Evolutionary conservation across 164 flowering plant species (phyloP).

Genomic region (Chimonanthus salicifolius): DNA sequence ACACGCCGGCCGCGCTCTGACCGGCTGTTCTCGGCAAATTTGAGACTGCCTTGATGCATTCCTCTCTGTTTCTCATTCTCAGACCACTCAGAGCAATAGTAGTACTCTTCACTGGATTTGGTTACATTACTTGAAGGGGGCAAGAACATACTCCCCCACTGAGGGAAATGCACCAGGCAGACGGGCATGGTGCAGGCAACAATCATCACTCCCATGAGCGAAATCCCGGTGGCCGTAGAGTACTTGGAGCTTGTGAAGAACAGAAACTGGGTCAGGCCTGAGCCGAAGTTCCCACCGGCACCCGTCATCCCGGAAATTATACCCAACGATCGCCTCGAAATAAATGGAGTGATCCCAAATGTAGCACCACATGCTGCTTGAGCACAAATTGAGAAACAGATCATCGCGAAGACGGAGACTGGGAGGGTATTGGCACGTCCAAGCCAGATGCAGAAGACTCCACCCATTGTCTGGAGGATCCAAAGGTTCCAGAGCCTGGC

Average conservation of each 20-base stretch:
- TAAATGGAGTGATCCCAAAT: slow-evolving; percentile 66
- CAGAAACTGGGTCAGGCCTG: slow-evolving; percentile 58
- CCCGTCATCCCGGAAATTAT: slow-evolving; percentile 73
- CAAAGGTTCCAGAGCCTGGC: slow-evolving; percentile 67
- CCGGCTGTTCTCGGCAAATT: slow-evolving; percentile 68
- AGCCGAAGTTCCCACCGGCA: slow-evolving; percentile 80
- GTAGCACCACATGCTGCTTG: slow-evolving; percentile 75
- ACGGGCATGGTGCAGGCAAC: slow-evolving; percentile 57
- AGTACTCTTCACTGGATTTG: slow-evolving; percentile 41
- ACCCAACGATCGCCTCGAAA: slow-evolving; percentile 68
- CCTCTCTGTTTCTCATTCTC: slow-evolving; percentile 60
- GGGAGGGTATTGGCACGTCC: slow-evolving; percentile 59
- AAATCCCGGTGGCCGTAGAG: slow-evolving; percentile 48
- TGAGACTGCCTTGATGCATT: slow-evolving; percentile 49
- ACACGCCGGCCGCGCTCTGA: slow-evolving; percentile 55
- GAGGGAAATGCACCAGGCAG: slow-evolving; percentile 59
- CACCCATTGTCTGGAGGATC: slow-evolving; percentile 72
- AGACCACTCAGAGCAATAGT: slow-evolving; percentile 57
- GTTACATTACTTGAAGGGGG: slow-evolving; percentile 38
- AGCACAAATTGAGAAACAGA: slow-evolving; percentile 62
- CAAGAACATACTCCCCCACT: slow-evolving; percentile 87
- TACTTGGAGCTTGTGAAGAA: slow-evolving; percentile 54
- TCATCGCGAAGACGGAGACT: slow-evolving; percentile 51
- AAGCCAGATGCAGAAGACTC: slow-evolving; percentile 61
- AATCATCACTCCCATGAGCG: slow-evolving; percentile 66